Evolutionary conservation across 768 basidiomycete genomes (phyloP).

Genomic region (Pleurotus pulmonarius): DNA sequence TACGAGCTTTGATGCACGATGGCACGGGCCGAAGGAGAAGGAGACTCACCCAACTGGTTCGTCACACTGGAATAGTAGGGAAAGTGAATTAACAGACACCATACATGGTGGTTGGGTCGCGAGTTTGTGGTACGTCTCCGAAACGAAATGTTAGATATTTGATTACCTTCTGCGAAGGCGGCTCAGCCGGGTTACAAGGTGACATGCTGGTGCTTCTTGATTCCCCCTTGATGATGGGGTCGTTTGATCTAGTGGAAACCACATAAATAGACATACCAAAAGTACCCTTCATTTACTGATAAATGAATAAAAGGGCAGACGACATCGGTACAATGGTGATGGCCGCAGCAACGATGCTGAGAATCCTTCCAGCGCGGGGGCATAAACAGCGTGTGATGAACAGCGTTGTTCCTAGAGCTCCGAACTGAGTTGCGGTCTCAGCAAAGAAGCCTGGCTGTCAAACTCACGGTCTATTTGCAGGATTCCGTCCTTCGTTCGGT

Average conservation of each 20-base stretch:
- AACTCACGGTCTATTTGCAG: not conserved
- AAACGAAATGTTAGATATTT: not conserved
- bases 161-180: not conserved
- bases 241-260: not conserved
- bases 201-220: not conserved
- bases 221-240: slow-evolving; percentile 6
- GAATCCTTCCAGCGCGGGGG: no score
- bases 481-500: slow-evolving; percentile 1
- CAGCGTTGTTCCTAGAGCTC: not conserved
- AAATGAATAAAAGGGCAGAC: no score
- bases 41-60: not conserved
- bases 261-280: not conserved
- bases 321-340: no score
- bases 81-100: not conserved
- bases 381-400: no score
- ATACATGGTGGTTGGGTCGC: not conserved
- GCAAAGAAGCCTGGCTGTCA: not conserved
- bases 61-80: not conserved
- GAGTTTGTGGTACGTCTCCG: not conserved
- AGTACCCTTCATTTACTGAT: no score
- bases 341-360: no score
- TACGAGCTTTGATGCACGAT: no score
- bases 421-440: slow-evolving; percentile 5
- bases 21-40: no score
- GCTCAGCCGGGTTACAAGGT: slow-evolving; percentile 1